phyloP scores from a whole-genome alignment of 2,329 filamentous ascomycete genomes.

The Apiospora malaysiana region DNA sequence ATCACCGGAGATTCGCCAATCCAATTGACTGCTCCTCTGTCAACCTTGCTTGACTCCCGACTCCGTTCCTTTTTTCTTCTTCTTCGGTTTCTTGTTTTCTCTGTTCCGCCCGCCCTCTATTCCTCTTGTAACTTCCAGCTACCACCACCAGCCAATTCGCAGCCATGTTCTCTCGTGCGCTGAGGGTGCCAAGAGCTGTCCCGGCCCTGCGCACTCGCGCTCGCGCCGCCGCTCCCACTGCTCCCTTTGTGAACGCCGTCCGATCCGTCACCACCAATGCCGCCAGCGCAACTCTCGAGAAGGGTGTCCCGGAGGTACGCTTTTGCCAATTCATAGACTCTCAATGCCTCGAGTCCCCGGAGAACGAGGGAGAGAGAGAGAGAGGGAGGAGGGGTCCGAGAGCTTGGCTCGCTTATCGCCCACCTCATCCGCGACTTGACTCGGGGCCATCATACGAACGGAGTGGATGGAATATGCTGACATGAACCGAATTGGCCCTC shows the following conservation, averaged over 20 bases:
- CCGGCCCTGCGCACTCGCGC: slow-evolving; percentile 56
- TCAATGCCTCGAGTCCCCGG: not conserved
- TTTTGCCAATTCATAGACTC: slow-evolving; percentile 10
- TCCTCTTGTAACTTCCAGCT: not conserved
- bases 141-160: slow-evolving; percentile 20
- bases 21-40: slow-evolving; percentile 8
- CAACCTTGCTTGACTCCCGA: not conserved
- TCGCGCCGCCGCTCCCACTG: slow-evolving; percentile 46
- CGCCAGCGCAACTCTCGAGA: slow-evolving; percentile 87
- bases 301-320: slow-evolving; percentile 58
- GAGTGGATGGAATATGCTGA: slow-evolving; percentile 28
- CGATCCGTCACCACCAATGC: slow-evolving; percentile 94
- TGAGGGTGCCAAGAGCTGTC: slow-evolving; percentile 61
- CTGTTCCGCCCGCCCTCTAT: slow-evolving; percentile 4
- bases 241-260: slow-evolving; percentile 55
- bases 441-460: not conserved
- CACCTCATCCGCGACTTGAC: not conserved
- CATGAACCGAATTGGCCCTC: slow-evolving; percentile 21
- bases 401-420: not conserved
- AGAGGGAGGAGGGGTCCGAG: not conserved
- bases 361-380: not conserved
- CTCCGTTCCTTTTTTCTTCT: slow-evolving; percentile 16
- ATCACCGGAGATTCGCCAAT: slow-evolving; percentile 20
- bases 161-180: slow-evolving; percentile 74
- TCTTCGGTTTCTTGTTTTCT: slow-evolving; percentile 18